These are phyloP conservation scores for Protomyces arabidopsidicola DNA, from an alignment of 1,139 yeast species.

Conservation along the genomic window DNA sequence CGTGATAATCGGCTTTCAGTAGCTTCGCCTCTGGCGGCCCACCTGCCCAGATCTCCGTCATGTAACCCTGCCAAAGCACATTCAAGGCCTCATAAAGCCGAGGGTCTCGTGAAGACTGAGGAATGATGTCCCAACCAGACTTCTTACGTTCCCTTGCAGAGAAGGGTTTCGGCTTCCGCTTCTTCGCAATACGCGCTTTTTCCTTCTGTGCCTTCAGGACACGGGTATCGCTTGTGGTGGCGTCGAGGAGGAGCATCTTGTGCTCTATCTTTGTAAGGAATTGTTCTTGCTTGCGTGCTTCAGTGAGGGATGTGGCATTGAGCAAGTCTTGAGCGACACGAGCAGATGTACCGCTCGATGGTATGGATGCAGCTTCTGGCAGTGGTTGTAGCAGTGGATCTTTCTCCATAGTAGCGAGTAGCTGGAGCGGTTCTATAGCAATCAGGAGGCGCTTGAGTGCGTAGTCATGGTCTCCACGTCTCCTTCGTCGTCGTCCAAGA, in stretches of 20 bases:
- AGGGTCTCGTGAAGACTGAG: constrained; percentile 48
- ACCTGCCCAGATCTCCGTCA: constrained; percentile 48
- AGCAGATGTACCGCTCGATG: background rate
- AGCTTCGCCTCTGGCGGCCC: constrained; percentile 29
- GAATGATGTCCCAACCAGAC: constrained; percentile 5
- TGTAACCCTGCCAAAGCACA: constrained; percentile 59
- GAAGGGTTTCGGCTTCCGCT: constrained; percentile 23
- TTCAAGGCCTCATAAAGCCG: constrained; percentile 54
- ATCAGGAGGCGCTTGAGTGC: too few relatives aligned
- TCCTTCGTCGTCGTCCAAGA: too few relatives aligned
- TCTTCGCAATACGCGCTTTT: constrained; percentile 2
- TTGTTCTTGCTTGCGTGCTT: constrained; percentile 17
- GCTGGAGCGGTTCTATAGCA: too few relatives aligned
- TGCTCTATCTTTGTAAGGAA: constrained; percentile 22
- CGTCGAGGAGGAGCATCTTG: constrained; percentile 22
- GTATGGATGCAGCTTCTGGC: background rate
- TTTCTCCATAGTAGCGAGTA: background rate
- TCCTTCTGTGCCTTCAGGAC: constrained; percentile 2
- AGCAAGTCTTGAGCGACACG: background rate
- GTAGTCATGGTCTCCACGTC: too few relatives aligned
- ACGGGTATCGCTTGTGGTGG: constrained; percentile 22
- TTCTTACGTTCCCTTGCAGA: constrained; percentile 16
- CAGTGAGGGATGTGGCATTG: constrained; percentile 1
- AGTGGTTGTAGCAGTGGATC: constrained; percentile 6
- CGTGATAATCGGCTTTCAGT: constrained; percentile 71